These are phyloP conservation scores for Tuber aestivum DNA, from an alignment of 495 filamentous ascomycete genomes.

Conservation along the genomic window DNA sequence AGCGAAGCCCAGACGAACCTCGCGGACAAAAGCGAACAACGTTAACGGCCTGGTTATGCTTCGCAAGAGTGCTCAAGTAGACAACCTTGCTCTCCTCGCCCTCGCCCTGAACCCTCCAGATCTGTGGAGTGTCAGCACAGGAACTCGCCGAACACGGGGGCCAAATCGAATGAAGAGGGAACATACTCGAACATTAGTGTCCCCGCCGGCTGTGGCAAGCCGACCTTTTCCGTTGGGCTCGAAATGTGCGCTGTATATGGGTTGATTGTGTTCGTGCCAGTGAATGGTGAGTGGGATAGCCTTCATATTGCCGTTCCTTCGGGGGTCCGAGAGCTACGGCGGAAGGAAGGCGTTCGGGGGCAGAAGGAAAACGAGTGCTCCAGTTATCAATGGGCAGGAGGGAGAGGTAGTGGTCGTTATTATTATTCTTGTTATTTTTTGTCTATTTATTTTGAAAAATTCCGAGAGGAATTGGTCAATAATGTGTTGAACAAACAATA, in stretches of 20 bases:
- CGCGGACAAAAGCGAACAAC: conserved; percentile 92
- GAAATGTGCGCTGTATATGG: conserved; percentile 94
- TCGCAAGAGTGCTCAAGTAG: conserved; percentile 82
- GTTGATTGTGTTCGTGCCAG: conserved; percentile 92
- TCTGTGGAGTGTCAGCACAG: conserved; percentile 46
- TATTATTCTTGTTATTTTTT: neutral
- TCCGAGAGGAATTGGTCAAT: neutral
- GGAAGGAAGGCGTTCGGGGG: conserved; percentile 20
- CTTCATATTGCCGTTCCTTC: conserved; percentile 39
- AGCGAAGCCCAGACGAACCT: conserved; percentile 51
- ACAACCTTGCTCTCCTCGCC: conserved; percentile 84
- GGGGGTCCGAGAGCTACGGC: conserved; percentile 18
- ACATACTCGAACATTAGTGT: conserved; percentile 91
- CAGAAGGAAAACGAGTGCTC: conserved; percentile 9
- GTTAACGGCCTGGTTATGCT: conserved; percentile 97
- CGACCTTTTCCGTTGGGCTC: conserved; percentile 89
- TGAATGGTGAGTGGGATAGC: conserved; percentile 83
- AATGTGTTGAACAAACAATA: neutral
- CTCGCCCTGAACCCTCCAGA: conserved; percentile 82
- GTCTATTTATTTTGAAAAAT: neutral
- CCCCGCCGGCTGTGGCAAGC: conserved; percentile 87
- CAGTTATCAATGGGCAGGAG: neutral
- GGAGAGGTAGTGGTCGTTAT: neutral
- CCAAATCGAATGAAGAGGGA: conserved; percentile 14
- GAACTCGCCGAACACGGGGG: conserved; percentile 5